Evolutionary conservation across 2,329 filamentous ascomycete species (phyloP), one percentile per base, ranked within the genome.

Genomic region (Rutstroemia sp.): DNA sequence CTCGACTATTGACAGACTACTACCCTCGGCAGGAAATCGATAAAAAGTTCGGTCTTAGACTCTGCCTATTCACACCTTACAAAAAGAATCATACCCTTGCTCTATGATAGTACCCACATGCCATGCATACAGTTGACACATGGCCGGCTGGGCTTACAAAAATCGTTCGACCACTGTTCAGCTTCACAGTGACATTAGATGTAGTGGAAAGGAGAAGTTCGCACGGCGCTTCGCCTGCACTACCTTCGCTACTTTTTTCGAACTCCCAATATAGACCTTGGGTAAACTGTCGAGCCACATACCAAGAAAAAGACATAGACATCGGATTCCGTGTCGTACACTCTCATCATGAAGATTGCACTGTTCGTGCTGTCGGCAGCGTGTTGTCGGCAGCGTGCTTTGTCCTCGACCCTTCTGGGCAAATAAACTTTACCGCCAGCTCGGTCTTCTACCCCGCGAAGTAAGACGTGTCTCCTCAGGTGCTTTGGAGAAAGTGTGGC

Each of bases 1-100:
- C 47, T 51, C 38, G 47, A 56, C 53, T 56, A 56, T 56, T 46
- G 53, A 56, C 38, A 37, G 10, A 50, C 19, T 50, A 45, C 25
- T 23, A 30, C 14, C n/a, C 23, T 39, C 46, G 16, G 25, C 49
- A 30, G 27, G 38, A 51, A 45, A 25, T 45, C 47, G 42, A 51
- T 45, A 34, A 12, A 30, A 34, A 10, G 10, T 9, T 34, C 30
- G 12, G 30, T 34, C 30, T 12, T 34, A 34, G 30, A 34, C 30
- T 34, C 30, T 34, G 30, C 30, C 30, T 34, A 34, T 34, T 34
- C 30, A 34, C 10, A 34, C 30, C 30, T 34, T 34, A 34, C 30
- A 12, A 34, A 34, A 34, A 12, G 30, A 34, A 34, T 44, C 18
- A 3, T 5, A n/a, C 41, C 41, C 4, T 21, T 44, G 41, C 21